A percentile compares a stretch with the other conserved stretches of the same genome.
phyloP scores from a whole-genome alignment of 164 flowering plant genomes.

The Umbellularia californica region DNA sequence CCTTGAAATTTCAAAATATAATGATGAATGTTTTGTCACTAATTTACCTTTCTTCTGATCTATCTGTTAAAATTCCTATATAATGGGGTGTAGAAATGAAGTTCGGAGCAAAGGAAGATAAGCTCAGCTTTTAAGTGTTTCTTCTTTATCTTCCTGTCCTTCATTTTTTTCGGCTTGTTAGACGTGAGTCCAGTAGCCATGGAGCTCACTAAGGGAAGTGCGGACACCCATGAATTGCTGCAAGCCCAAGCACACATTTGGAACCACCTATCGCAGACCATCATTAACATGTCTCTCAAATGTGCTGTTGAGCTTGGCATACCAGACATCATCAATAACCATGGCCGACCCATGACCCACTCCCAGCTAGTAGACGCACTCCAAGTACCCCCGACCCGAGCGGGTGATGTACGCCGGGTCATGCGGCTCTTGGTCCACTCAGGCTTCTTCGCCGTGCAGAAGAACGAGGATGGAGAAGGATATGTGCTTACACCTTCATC shows the following conservation, averaged over 20 bases:
- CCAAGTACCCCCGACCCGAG: background rate
- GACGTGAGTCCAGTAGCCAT: background rate
- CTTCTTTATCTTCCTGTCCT: too few relatives aligned
- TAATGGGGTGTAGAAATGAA: too few relatives aligned
- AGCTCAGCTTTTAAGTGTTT: too few relatives aligned
- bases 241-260: conserved; percentile 5
- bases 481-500: conserved; percentile 6
- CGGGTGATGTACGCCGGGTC: background rate
- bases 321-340: conserved; percentile 5
- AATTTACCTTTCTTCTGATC: too few relatives aligned
- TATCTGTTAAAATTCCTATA: too few relatives aligned
- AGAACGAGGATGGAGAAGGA: background rate
- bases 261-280: background rate
- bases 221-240: background rate
- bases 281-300: background rate
- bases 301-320: conserved; percentile 4
- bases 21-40: too few relatives aligned
- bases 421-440: conserved; percentile 9
- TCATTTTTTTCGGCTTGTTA: too few relatives aligned
- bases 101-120: too few relatives aligned
- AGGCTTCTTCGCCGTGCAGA: conserved; percentile 1
- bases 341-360: conserved; percentile 8
- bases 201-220: background rate
- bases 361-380: background rate
- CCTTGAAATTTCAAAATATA: too few relatives aligned